These are phyloP conservation scores for Warburgia ugandensis DNA, from an alignment of 164 flowering plant genomes.

Conservation along the genomic window DNA sequence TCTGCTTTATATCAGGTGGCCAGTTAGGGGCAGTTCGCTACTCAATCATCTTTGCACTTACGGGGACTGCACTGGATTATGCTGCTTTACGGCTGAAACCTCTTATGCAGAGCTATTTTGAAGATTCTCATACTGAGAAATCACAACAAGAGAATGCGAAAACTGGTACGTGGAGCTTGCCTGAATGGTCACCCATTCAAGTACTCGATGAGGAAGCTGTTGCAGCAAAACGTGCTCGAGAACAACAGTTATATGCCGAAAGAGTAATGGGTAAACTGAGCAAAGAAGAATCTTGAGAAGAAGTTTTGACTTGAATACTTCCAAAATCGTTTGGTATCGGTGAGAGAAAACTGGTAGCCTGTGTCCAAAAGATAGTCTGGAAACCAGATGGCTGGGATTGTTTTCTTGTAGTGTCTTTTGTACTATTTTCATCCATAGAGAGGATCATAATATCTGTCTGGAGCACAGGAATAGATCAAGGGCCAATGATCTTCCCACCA, in stretches of 20 bases:
- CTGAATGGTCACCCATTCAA: slow-evolving; percentile 94
- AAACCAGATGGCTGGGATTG: too few species aligned
- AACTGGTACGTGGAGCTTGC: slow-evolving; percentile 40
- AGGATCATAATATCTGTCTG: too few species aligned
- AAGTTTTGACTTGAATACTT: too few species aligned
- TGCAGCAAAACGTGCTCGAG: slow-evolving; percentile 72
- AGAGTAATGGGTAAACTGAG: slow-evolving; percentile 31
- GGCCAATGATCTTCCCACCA: too few species aligned
- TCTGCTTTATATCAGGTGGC: slow-evolving; percentile 82
- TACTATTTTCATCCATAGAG: too few species aligned
- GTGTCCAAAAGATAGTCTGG: too few species aligned
- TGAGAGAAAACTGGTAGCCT: too few species aligned
- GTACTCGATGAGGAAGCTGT: slow-evolving; percentile 82
- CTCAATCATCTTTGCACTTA: slow-evolving; percentile 56
- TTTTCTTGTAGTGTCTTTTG: too few species aligned
- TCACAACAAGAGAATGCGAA: slow-evolving; percentile 14
- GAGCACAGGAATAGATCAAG: too few species aligned
- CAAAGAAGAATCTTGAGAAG: slow-evolving; percentile 50
- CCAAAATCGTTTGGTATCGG: too few species aligned
- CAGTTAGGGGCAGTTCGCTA: slow-evolving; percentile 64
- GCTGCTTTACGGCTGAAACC: slow-evolving; percentile 39
- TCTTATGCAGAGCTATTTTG: slow-evolving; percentile 19
- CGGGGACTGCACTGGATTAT: slow-evolving; percentile 65
- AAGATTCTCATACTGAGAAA: slow-evolving; percentile 14
- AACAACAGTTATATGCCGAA: slow-evolving; percentile 42